A percentile compares a stretch with the other conserved stretches of the same genome.
These are phyloP conservation scores for Ogataea corticis DNA, from an alignment of 805 yeast genomes.

Conservation along the genomic window DNA sequence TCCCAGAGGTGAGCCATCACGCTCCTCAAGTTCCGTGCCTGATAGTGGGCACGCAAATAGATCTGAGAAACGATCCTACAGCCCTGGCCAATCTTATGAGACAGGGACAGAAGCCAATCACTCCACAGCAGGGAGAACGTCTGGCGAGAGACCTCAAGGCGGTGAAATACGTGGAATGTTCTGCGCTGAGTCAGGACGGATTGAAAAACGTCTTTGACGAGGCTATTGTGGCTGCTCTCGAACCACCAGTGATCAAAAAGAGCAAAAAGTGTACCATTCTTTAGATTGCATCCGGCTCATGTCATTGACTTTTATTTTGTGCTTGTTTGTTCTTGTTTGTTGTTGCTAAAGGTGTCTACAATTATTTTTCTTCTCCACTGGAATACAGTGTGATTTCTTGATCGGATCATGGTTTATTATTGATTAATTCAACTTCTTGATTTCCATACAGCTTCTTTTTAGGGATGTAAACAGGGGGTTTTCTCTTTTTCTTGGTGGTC, in stretches of 20 bases:
- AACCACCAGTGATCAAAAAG: slow-evolving; percentile 87
- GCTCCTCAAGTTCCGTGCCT: slow-evolving; percentile 97
- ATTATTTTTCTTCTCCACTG: slow-evolving; percentile 2
- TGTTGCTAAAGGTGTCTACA: slow-evolving; percentile 10
- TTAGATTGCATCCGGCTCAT: slow-evolving; percentile 34
- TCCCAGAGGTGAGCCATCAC: slow-evolving; percentile 94
- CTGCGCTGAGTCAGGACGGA: slow-evolving; percentile 96
- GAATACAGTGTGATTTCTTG: slow-evolving; percentile 2
- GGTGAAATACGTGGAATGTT: slow-evolving; percentile 95
- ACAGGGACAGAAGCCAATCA: slow-evolving; percentile 85
- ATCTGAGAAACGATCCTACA: slow-evolving; percentile 89
- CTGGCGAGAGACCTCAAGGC: slow-evolving; percentile 93
- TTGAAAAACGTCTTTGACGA: slow-evolving; percentile 97
- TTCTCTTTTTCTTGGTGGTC: background rate
- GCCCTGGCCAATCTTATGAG: slow-evolving; percentile 86
- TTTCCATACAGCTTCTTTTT: background rate
- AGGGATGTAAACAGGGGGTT: too few species aligned
- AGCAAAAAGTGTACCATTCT: slow-evolving; percentile 84
- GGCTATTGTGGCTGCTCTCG: slow-evolving; percentile 97
- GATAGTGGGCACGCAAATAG: slow-evolving; percentile 96
- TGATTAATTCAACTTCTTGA: slow-evolving; percentile 5
- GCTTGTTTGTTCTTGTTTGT: slow-evolving; percentile 7
- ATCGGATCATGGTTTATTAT: slow-evolving; percentile 12
- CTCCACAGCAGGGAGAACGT: slow-evolving; percentile 85
- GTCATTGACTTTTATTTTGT: background rate